Evolutionary conservation across 2,329 filamentous ascomycete genomes (phyloP).

Genomic region (Parastagonospora nodorum): DNA sequence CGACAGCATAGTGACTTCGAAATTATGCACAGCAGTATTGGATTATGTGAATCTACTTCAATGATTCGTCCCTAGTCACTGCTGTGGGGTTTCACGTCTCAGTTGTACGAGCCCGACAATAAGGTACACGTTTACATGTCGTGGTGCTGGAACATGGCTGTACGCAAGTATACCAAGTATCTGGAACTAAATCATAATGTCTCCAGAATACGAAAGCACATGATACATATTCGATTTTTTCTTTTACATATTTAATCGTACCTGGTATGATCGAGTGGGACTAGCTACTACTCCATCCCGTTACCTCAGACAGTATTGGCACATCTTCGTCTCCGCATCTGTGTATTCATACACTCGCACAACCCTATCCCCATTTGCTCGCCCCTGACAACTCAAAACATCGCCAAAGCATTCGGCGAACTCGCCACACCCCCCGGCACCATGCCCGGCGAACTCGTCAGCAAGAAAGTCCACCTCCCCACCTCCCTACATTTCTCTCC

Average conservation of each 20-base stretch:
- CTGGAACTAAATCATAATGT: too few relatives aligned
- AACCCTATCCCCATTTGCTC: too few relatives aligned
- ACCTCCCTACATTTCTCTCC: slow-evolving; percentile 31
- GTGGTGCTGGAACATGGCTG: too few relatives aligned
- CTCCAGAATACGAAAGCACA: too few relatives aligned
- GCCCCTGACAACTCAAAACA: slow-evolving; percentile 11
- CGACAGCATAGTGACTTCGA: not conserved
- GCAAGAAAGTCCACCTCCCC: slow-evolving; percentile 55
- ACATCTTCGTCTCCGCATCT: too few relatives aligned
- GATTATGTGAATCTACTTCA: not conserved
- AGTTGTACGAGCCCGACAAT: not conserved
- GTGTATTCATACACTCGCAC: too few relatives aligned
- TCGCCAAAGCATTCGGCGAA: slow-evolving; percentile 34
- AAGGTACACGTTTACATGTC: not conserved
- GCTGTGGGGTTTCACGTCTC: not conserved
- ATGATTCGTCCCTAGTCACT: not conserved
- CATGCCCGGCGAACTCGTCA: slow-evolving; percentile 58
- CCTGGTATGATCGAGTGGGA: too few relatives aligned
- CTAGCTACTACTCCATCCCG: too few relatives aligned
- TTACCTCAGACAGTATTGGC: too few relatives aligned
- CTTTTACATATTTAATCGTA: too few relatives aligned
- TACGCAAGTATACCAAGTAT: too few relatives aligned
- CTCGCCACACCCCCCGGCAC: slow-evolving; percentile 36
- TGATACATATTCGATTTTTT: too few relatives aligned
- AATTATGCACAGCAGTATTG: not conserved